A percentile compares a stretch with the other conserved stretches of the same genome.
Conservation (phyloP, 805 yeast species). For the Zygoascus tannicola region DNA sequence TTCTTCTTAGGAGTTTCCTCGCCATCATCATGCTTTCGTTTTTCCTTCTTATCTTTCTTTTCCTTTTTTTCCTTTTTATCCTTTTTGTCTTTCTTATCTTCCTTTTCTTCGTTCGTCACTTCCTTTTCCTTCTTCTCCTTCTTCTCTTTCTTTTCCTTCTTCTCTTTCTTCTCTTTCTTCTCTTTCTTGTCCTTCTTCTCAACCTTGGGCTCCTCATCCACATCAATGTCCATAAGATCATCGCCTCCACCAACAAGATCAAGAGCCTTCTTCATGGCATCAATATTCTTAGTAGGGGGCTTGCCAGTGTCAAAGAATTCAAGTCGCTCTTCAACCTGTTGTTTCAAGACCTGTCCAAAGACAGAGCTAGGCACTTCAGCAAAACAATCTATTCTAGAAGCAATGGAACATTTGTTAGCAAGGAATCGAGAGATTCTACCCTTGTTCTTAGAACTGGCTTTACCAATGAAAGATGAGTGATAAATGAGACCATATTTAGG, state of each 20-base stretch:
- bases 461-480: constrained; percentile 90
- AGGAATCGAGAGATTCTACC: constrained; percentile 97
- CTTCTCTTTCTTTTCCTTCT: constrained; percentile 4
- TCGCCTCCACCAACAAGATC: constrained; percentile 42
- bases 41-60: background rate
- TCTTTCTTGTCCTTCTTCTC: constrained; percentile 33
- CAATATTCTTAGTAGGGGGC: constrained; percentile 92
- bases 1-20: background rate
- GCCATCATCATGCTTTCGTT: background rate
- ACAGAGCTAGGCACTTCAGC: constrained; percentile 87
- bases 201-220: constrained; percentile 30
- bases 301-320: constrained; percentile 94
- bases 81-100: constrained; percentile 4
- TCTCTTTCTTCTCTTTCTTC: constrained; percentile 14
- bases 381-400: constrained; percentile 96
- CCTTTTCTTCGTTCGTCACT: background rate
- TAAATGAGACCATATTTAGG: constrained; percentile 94
- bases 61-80: constrained; percentile 1
- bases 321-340: constrained; percentile 96
- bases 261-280: constrained; percentile 89
- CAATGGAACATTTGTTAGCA: constrained; percentile 98
- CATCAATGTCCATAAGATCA: constrained; percentile 34
- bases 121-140: constrained; percentile 2
- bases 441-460: constrained; percentile 92
- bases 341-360: constrained; percentile 83